Evolutionary conservation across 2,329 filamentous ascomycete genomes (phyloP), one percentile per base, ranked within the genome.

Genomic region (Talaromyces sp.): DNA sequence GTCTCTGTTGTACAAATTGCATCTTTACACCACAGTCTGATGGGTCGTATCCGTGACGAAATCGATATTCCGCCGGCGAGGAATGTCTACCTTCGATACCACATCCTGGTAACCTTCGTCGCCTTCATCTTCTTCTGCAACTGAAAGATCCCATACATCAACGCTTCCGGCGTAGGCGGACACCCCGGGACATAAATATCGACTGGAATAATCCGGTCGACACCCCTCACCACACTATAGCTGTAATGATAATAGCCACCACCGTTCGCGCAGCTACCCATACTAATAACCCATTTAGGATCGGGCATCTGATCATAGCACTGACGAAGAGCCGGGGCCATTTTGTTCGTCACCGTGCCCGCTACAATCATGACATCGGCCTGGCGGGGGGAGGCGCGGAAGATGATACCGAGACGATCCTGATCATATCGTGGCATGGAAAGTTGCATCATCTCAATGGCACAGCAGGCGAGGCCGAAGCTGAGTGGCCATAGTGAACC

Each of bases 301-400:
- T 96, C 92, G 35, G 92, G 92, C 92, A 96, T 96, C 83, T 96
- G 93, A 79, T 97, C 93, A 82, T 97, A 97, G 68, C 96, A 90
- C 81, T 95, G 91, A 78, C 93, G 86, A 74, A 97, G 82, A 39
- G 93, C 93, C 2, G 93, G 92, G 0, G 92, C 92, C 93, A 97
- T 97, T 84, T 97, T 97, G 85, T 97, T 97, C 71, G 92, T 96
- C 68, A 97, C 86, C 35, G 93, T 97, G 66, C 93, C 93, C 31
- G 93, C 92, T 24, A 96, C 92, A 73, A 96, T 95, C 92, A 96
- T 95, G 70, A 96, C 90, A 78, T 96, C 92, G 67, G 91, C 91
- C 79, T 96, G 92, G 69, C 92, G 89, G 1, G 92, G 92, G 14
- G 91, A 94, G 66, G 91, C 92, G 71, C 92, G 89, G 86, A 95